Base-by-base conservation (phyloP, 2,329 filamentous ascomycete species). In the Fusarium virguliforme region DNA sequence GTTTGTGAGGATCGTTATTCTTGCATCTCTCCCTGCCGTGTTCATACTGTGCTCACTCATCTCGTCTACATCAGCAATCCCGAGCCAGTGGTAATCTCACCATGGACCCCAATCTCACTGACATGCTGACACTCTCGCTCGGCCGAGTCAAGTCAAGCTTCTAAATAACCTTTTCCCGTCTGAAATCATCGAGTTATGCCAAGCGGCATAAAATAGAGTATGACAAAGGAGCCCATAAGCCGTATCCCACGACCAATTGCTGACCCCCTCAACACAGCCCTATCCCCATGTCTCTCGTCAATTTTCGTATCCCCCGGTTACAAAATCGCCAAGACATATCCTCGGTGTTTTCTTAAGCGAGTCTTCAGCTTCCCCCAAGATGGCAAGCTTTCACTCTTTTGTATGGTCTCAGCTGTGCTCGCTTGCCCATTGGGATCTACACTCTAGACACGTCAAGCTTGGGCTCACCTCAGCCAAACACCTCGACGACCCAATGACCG, bases 401-500 rank as follows among this genome's bases (percentile, higher is more conserved):
- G 18, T 18, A 18, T 18, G 18, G 18, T 48, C 28, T 48, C 43
- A 48, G 48, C 30, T 32, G 7, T 26, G 15, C 28, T 32, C 18
- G 30, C 50, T 54, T 24, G 50, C 50, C 7, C 46, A 54, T 54
- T 54, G 48, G 6, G 30, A 54, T 35, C 50, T 54, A 15, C 50
- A 55, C 43, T 48, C 22, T n/a, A 55, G 51, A 35, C 32, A 37
- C 32, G 22, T 55, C 32, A 24, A 37, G 13, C 53, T 54, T 22
- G 18, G 18, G 61, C 64, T 70, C 58, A 70, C 41, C 56, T 70
- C 66, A 70, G 66, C 46, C 67, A 41, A 41, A 32, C 15, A 8
- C 38, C 10, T 13, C 2, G 8, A 18, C 34, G 35, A 28, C 28
- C 67, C 68, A 71, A 71, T 60, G 24, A 34, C 13, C 3, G n/a